These are phyloP conservation scores for Colletotrichum agaves DNA, from an alignment of 2,329 filamentous ascomycete genomes.

Conservation along the genomic window DNA sequence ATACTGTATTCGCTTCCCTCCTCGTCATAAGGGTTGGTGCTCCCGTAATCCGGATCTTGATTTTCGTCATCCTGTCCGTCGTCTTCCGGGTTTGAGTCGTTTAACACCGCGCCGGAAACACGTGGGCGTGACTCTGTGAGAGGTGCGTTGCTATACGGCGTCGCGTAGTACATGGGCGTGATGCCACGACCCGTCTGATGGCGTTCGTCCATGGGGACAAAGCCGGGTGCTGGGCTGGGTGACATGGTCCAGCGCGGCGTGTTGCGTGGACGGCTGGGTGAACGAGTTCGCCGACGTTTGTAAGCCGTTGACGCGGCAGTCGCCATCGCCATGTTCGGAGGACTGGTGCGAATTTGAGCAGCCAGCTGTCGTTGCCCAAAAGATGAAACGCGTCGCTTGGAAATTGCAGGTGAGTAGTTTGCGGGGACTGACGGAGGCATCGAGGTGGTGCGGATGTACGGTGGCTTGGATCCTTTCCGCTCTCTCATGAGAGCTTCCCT, in stretches of 20 bases:
- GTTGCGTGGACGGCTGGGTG: constrained; percentile 64
- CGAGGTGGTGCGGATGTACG: constrained; percentile 63
- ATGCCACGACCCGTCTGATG: constrained; percentile 51
- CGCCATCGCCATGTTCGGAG: constrained; percentile 39
- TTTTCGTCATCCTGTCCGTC: constrained; percentile 46
- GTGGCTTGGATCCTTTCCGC: constrained; percentile 56
- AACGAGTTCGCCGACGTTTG: constrained; percentile 66
- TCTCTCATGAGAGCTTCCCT: constrained; percentile 50
- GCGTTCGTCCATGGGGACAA: constrained; percentile 45
- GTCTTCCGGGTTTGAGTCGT: constrained; percentile 42
- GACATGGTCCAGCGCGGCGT: constrained; percentile 67
- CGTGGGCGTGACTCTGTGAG: constrained; percentile 52
- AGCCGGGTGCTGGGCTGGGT: constrained; percentile 54
- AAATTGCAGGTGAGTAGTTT: constrained; percentile 52
- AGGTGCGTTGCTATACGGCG: constrained; percentile 74
- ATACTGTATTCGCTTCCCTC: constrained; percentile 44
- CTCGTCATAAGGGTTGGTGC: constrained; percentile 45
- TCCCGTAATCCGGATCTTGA: constrained; percentile 42
- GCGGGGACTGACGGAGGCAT: constrained; percentile 56
- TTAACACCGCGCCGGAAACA: constrained; percentile 29
- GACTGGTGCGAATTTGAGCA: constrained; percentile 41
- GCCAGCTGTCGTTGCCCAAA: constrained; percentile 45
- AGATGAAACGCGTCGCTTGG: constrained; percentile 59
- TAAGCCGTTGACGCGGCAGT: constrained; percentile 10
- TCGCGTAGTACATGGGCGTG: constrained; percentile 78